Evolutionary conservation across 163 green algal species (phyloP), one percentile per base, ranked within the genome.

Genomic region (Chlorella variabilis): DNA sequence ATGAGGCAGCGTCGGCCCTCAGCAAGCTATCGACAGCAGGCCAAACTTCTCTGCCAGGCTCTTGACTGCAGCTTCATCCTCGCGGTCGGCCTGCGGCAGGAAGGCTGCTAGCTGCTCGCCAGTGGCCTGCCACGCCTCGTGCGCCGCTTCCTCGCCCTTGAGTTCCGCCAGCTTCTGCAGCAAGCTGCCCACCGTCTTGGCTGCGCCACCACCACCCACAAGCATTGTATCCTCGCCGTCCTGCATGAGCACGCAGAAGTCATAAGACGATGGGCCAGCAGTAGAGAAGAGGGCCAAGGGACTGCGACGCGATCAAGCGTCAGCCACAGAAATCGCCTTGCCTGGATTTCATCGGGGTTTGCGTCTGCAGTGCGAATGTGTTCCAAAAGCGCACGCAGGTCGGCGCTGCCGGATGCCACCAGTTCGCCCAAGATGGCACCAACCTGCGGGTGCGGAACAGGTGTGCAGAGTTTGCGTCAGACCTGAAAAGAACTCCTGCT

Each of bases 161-260:
- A 54, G 58, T 33, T 74, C 79, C 63, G 75, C 54, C 61, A 87
- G 48, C 36, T 29, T 33, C 61, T 59, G 23, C 39, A 85, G 42
- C 39, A 83, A 13, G 11, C 65, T 36, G n/a, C n/a, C 67, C 58
- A 79, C 1, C 39, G 86, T 75, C 61, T 86, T 86, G 78, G 81
- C 41, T 3, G 84, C 83, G 29, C 39, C 70, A 23, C 83, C 85
- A 56, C 74, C 81, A 13, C 71, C 74, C 34, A 88, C 61, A 49
- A 85, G 73, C 62, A 66, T 54, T 11, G 82, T 78, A 48, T 90
- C 82, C n/a, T 88, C 85, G n/a, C 82, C 85, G 71, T 90, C 86
- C 54, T 80, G 62, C 49, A 54, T 15, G 36, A 25, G 20, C 29
- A 2, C 2, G 25, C 45, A 58, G 11, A 33, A 39, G 18, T 29